Evolutionary conservation across 2,329 filamentous ascomycete genomes (phyloP).

Genomic region (Aspergillus nomiae): DNA sequence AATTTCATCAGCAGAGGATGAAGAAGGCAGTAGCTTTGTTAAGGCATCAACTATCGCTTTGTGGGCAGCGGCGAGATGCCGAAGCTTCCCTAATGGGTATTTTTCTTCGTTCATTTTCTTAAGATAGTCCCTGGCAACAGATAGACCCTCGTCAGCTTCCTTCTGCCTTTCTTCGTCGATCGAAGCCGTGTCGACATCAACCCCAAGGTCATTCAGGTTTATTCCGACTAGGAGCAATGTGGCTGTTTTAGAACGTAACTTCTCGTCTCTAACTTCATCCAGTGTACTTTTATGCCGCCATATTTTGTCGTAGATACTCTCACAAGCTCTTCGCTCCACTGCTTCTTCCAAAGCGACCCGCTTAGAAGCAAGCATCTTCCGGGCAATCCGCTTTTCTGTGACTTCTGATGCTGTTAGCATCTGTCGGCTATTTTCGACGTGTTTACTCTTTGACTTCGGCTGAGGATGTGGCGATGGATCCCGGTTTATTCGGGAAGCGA

Average conservation of each 20-base stretch:
- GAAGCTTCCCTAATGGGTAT: conserved; percentile 88
- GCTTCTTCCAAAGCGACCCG: conserved; percentile 80
- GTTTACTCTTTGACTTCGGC: conserved; percentile 55
- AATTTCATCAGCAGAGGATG: conserved; percentile 93
- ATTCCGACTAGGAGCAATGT: conserved; percentile 90
- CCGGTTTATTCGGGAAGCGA: conserved; percentile 74
- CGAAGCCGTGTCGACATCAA: conserved; percentile 64
- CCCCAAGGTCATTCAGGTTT: conserved; percentile 78
- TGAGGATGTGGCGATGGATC: conserved; percentile 62
- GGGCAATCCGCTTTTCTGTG: conserved; percentile 73
- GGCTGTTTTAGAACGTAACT: conserved; percentile 89
- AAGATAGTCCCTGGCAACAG: conserved; percentile 70
- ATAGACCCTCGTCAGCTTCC: conserved; percentile 73
- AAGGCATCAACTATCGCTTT: conserved; percentile 91
- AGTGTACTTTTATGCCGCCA: conserved; percentile 90
- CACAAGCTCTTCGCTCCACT: conserved; percentile 82
- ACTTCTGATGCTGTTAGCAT: conserved; percentile 91
- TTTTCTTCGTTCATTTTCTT: conserved; percentile 81
- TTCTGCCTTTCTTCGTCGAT: conserved; percentile 62
- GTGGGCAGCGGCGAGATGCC: conserved; percentile 83
- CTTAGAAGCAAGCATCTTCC: conserved; percentile 77
- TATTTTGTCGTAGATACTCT: conserved; percentile 82
- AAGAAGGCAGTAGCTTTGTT: conserved; percentile 65
- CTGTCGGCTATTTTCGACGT: conserved; percentile 61
- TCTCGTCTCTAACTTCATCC: conserved; percentile 93